A percentile compares a stretch with the other conserved stretches of the same genome.
phyloP scores from a whole-genome alignment of 208 protist species.

The Trichomonas gallinae region DNA sequence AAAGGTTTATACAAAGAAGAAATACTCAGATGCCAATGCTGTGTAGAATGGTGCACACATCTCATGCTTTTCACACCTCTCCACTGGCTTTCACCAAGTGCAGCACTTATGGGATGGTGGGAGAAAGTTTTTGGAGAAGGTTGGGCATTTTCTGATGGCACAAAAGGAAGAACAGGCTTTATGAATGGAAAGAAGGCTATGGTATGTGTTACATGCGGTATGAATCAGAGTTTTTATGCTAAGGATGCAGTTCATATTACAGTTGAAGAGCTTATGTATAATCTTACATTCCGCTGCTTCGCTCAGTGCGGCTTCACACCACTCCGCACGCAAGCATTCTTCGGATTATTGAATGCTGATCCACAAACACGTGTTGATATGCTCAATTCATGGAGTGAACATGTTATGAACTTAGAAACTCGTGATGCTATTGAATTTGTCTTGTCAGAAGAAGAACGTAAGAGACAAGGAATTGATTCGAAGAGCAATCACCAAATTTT shows the following conservation, averaged over 20 bases:
- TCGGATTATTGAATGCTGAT: not conserved
- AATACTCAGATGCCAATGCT: not conserved
- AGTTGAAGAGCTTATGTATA: constrained; percentile 11
- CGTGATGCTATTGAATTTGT: not conserved
- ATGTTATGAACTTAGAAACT: not conserved
- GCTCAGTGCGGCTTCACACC: constrained; percentile 9
- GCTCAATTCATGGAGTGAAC: not conserved
- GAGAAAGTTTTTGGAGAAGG: constrained; percentile 21
- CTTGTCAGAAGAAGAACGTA: not conserved
- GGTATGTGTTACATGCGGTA: not conserved
- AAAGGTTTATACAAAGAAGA: not conserved
- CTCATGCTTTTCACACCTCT: not conserved
- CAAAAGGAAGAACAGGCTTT: not conserved
- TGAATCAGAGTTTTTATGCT: not conserved
- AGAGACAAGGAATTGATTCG: not conserved
- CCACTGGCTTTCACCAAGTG: not conserved
- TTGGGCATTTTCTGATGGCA: not conserved
- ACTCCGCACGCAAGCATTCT: not conserved
- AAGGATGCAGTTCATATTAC: not conserved
- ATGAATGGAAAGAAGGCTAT: constrained; percentile 12
- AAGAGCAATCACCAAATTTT: not conserved
- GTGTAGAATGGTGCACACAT: constrained; percentile 8
- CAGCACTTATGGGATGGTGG: not conserved
- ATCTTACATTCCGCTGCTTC: not conserved
- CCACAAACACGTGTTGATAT: not conserved